Evolutionary conservation across 169 alveolate species (phyloP).

Genomic region (Perkinsus olseni): DNA sequence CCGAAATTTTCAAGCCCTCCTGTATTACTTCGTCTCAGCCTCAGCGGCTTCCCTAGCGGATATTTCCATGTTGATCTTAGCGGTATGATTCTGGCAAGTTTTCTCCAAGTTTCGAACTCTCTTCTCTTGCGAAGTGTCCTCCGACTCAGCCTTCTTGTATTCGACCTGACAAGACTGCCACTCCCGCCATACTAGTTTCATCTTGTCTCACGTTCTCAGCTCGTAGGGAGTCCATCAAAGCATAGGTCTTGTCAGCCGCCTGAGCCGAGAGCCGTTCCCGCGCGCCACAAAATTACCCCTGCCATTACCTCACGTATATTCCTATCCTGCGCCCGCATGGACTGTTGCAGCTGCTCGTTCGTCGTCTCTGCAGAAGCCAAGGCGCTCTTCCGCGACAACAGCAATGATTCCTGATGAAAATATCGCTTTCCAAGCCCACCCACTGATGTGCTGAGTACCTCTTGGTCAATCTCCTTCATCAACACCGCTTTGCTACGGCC

Average conservation of each 20-base stretch:
- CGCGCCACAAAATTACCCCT: neutral
- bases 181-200: neutral
- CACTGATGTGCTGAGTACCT: neutral
- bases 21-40: neutral
- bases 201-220: neutral
- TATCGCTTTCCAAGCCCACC: neutral
- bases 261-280: neutral
- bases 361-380: neutral
- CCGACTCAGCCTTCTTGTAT: neutral
- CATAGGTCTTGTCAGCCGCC: conserved; percentile 9
- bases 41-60: neutral
- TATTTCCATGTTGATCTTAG: neutral
- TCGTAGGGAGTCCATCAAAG: conserved; percentile 5
- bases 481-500: neutral
- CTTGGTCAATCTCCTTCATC: conserved; percentile 3
- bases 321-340: neutral
- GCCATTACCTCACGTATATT: neutral
- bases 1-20: neutral
- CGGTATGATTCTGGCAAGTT: neutral
- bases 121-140: neutral
- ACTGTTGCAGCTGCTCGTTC: conserved; percentile 7
- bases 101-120: neutral
- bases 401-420: too few relatives aligned
- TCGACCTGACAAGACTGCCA: neutral
- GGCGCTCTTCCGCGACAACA: neutral